Evolutionary conservation across 805 yeast genomes (phyloP).

Genomic region (Wickerhamomyces tratensis): DNA sequence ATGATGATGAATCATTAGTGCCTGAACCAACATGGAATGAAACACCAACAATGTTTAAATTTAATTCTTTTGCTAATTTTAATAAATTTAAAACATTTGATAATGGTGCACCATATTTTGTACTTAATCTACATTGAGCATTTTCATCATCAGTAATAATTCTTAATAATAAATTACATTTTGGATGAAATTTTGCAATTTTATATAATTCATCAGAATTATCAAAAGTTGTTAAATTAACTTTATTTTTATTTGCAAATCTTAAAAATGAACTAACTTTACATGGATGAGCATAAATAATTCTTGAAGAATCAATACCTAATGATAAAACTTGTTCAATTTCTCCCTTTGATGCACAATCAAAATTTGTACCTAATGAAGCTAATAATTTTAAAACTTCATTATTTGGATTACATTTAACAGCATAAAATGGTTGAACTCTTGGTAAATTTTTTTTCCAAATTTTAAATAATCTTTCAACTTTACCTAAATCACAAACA

Average conservation of each 20-base stretch:
- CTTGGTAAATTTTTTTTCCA: conserved; percentile 65
- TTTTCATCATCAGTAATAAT: conserved; percentile 83
- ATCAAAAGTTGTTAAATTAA: conserved; percentile 80
- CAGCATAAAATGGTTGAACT: conserved; percentile 86
- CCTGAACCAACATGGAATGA: conserved; percentile 97
- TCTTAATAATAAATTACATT: conserved; percentile 63
- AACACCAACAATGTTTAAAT: conserved; percentile 67
- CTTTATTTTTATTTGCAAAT: conserved; percentile 46
- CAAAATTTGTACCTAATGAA: conserved; percentile 66
- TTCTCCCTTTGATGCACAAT: conserved; percentile 88
- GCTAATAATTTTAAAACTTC: conserved; percentile 49
- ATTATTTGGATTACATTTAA: conserved; percentile 80
- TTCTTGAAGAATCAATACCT: conserved; percentile 56
- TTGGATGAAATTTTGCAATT: conserved; percentile 57
- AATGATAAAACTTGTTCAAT: conserved; percentile 53
- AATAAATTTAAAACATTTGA: conserved; percentile 44
- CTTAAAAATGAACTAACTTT: conserved; percentile 78
- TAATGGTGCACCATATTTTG: conserved; percentile 81
- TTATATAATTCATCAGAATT: conserved; percentile 78
- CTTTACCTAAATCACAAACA: conserved; percentile 75
- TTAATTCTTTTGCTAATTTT: conserved; percentile 48
- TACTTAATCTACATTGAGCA: conserved; percentile 78
- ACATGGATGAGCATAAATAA: conserved; percentile 91
- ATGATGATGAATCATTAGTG: conserved; percentile 60
- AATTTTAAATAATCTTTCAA: conserved; percentile 45